A percentile compares a stretch with the other conserved stretches of the same genome.
phyloP scores from a whole-genome alignment of 805 yeast genomes.

The Metschnikowia proteae region DNA sequence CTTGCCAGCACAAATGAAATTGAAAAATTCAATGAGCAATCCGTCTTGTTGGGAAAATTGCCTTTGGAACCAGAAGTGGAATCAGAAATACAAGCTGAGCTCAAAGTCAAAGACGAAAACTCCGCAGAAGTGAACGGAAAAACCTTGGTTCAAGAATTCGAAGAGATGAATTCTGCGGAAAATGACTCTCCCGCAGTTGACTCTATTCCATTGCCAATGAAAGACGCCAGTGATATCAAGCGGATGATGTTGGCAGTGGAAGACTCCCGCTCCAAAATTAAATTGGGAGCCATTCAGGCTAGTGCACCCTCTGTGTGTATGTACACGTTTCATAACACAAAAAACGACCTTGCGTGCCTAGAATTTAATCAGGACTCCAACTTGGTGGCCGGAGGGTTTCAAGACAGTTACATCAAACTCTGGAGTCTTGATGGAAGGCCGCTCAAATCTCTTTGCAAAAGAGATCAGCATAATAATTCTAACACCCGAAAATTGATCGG shows the following conservation, averaged over 20 bases:
- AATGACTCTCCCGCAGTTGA: slow-evolving; percentile 72
- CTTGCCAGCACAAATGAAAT: slow-evolving; percentile 43
- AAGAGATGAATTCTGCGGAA: slow-evolving; percentile 51
- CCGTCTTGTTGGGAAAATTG: slow-evolving; percentile 74
- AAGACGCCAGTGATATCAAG: slow-evolving; percentile 74
- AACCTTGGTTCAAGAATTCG: slow-evolving; percentile 63
- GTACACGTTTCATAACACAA: slow-evolving; percentile 97
- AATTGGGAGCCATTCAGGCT: slow-evolving; percentile 66
- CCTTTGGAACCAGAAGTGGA: slow-evolving; percentile 85
- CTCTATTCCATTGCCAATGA: slow-evolving; percentile 78
- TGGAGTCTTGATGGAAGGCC: slow-evolving; percentile 95
- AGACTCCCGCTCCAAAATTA: slow-evolving; percentile 75
- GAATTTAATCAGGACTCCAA: slow-evolving; percentile 86
- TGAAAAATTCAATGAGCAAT: slow-evolving; percentile 62
- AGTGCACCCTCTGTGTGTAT: slow-evolving; percentile 92
- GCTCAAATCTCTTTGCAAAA: slow-evolving; percentile 55
- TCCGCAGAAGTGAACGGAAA: slow-evolving; percentile 32
- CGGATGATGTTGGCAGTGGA: slow-evolving; percentile 73
- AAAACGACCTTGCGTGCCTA: slow-evolving; percentile 79
- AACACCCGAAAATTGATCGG: slow-evolving; percentile 68
- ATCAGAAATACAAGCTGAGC: slow-evolving; percentile 79
- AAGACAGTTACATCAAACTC: slow-evolving; percentile 82
- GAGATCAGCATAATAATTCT: slow-evolving; percentile 47
- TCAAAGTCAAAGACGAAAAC: slow-evolving; percentile 70
- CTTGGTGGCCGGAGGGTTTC: slow-evolving; percentile 89